Conservation (phyloP, 2,329 filamentous ascomycete species). For the Aureobasidium sp. region DNA sequence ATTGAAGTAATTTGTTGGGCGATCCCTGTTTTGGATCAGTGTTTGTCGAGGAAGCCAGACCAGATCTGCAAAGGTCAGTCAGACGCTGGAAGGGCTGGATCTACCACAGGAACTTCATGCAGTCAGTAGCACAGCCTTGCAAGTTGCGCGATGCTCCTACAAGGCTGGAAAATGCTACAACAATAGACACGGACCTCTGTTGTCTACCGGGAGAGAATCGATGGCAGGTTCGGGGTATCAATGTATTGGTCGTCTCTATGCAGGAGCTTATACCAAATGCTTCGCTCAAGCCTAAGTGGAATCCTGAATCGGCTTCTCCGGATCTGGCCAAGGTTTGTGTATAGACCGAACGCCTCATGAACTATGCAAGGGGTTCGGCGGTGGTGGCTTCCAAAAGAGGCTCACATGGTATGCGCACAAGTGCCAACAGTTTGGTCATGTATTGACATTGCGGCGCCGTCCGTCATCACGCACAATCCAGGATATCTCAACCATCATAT, state of each 20-base stretch:
- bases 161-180: too few relatives aligned
- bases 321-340: neutral
- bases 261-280: too few relatives aligned
- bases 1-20: too few relatives aligned
- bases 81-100: neutral
- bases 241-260: too few relatives aligned
- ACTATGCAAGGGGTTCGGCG: neutral
- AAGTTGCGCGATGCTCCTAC: neutral
- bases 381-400: neutral
- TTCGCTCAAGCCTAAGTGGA: neutral
- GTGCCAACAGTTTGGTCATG: neutral
- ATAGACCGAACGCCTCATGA: neutral
- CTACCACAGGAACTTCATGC: too few relatives aligned
- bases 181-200: too few relatives aligned
- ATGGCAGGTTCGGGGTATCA: too few relatives aligned
- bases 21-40: neutral
- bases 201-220: too few relatives aligned
- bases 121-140: neutral
- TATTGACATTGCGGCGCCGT: neutral
- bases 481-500: neutral
- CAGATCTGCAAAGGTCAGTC: neutral
- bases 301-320: neutral
- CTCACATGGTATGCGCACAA: neutral
- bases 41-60: neutral
- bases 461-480: neutral